Evolutionary conservation across 2,329 filamentous ascomycete genomes (phyloP).

Genomic region (Aschersonia sp.): DNA sequence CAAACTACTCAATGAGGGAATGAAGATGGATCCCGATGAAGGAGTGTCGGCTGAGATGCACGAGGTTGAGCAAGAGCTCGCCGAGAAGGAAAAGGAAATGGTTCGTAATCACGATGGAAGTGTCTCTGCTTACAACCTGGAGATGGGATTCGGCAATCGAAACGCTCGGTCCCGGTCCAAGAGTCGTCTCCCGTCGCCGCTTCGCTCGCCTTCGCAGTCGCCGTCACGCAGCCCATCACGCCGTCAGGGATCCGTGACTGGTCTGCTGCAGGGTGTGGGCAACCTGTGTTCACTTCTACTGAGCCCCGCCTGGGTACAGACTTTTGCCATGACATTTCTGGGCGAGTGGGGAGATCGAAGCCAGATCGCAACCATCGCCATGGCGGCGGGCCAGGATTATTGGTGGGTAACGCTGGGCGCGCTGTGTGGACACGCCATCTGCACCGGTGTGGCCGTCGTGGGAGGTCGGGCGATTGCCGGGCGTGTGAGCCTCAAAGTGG

Average conservation of each 20-base stretch:
- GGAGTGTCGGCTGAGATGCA: constrained; percentile 96
- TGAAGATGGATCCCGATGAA: constrained; percentile 78
- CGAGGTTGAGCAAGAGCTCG: constrained; percentile 86
- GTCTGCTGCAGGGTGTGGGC: constrained; percentile 49
- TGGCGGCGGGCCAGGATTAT: constrained; percentile 96
- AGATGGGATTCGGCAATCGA: constrained; percentile 59
- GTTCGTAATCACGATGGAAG: constrained; percentile 38
- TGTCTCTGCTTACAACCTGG: constrained; percentile 57
- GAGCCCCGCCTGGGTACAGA: constrained; percentile 96
- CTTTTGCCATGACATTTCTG: constrained; percentile 96
- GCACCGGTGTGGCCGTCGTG: constrained; percentile 82
- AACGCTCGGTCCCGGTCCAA: constrained; percentile 61
- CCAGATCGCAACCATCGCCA: constrained; percentile 96
- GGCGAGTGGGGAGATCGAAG: constrained; percentile 97
- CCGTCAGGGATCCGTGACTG: constrained; percentile 20
- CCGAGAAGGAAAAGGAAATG: constrained; percentile 79
- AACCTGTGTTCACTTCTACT: constrained; percentile 82
- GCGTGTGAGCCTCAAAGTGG: constrained; percentile 85
- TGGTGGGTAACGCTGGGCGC: constrained; percentile 96
- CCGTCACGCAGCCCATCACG: constrained; percentile 47
- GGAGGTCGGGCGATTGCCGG: constrained; percentile 88
- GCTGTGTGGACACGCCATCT: constrained; percentile 72
- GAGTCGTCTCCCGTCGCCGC: constrained; percentile 65
- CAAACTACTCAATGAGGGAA: constrained; percentile 72
- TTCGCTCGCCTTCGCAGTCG: constrained; percentile 67